Evolutionary conservation across 192 early-diverging fungal genomes (phyloP), one percentile per base, ranked within the genome.

Genomic region (Coemansia sp.): DNA sequence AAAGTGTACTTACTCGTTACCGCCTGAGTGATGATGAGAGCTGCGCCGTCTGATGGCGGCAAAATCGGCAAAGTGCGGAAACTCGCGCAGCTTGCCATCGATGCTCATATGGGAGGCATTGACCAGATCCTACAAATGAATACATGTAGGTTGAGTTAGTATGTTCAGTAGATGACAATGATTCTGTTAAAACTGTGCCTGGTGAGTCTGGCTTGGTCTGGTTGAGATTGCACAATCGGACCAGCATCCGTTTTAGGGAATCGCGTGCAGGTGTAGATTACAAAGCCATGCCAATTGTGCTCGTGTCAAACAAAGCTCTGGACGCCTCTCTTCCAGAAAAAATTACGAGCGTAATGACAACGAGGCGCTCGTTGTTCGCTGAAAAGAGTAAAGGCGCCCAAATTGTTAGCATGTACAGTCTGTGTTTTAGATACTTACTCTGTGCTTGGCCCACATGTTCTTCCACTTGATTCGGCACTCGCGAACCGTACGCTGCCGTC

Each of bases 391-490:
- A 37, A 6, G 34, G 7, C 11, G 34, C 34, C 1, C 7, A 24
- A 23, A 49, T 49, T 49, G 47, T 49, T 49, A 11, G 47, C n/a
- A 2, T 10, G 7, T 30, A 30, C 7, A 30, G 27, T 30, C 4
- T 2, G 27, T 30, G 27, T 30, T 30, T 2, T 30, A 37, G 34
- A n/a, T 5, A 64, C 74, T 68, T 72, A 78, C 75, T 61, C 75
- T 67, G 56, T 78, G 75, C 53, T 78, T 78, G 21, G 75, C 75
- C 75, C 75, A 78, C 75, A 78, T 78, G 59, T 78, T 78, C 59
- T 78, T 78, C 75, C 75, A 78, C 45, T 78, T 78, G 19, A 78
- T 78, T 23, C 75, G 75, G 56, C 75, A 78, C 62, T 78, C 75
- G 52, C 75, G 75, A 22, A 78, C 75, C 4, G 65, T 72, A 50